Base-by-base conservation (phyloP, 2,329 filamentous ascomycete species). In the Arthrocladium fulminans region DNA sequence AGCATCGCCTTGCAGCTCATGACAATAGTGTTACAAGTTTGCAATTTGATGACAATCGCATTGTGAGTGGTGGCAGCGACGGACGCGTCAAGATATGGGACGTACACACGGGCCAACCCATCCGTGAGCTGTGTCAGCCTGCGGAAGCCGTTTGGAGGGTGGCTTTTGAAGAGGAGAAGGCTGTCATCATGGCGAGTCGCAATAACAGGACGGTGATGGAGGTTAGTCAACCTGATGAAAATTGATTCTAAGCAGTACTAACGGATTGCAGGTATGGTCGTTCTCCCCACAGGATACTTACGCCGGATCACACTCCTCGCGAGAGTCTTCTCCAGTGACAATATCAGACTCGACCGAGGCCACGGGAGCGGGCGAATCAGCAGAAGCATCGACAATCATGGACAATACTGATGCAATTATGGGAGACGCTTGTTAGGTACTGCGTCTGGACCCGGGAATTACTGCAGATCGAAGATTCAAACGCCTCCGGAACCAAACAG, bases 71-170 rank as follows among this genome's bases (percentile, higher is more conserved):
- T 58, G 94, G 92, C 43, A 94, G 87, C 60, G 92, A 98, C 67
- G 92, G 92, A n/a, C 79, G 92, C 46, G 92, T 98, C 56, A 98
- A 97, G 68, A 89, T 98, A 47, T 98, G 92, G 92, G 90, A 95
- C 68, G 73, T 97, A 51, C 88, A 92, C 67, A 92, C 87, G 2
- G 92, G 92, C 2, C 84, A 86, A 50, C 75, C 95, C 23, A 87
- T 98, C 19, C 81, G 92, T 51, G 92, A 98, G 67, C 77, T 98
- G 35, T 90, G 90, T 40, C 82, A 84, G 17, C 88, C 90, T 46
- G 88, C 90, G 0, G 90, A 98, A 62, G 89, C 90, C 13, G 92
- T 98, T 0, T 98, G 92, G 92, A 79, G 92, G 51, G 90, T 98
- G 27, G 92, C 94, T 0, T 98, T 98, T 64, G 92, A 98, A 63